Percentiles rank a stretch among this genome's conserved stretches.
These are phyloP conservation scores for Vicia sativa DNA, from an alignment of 306 rosid species.

Conservation along the genomic window DNA sequence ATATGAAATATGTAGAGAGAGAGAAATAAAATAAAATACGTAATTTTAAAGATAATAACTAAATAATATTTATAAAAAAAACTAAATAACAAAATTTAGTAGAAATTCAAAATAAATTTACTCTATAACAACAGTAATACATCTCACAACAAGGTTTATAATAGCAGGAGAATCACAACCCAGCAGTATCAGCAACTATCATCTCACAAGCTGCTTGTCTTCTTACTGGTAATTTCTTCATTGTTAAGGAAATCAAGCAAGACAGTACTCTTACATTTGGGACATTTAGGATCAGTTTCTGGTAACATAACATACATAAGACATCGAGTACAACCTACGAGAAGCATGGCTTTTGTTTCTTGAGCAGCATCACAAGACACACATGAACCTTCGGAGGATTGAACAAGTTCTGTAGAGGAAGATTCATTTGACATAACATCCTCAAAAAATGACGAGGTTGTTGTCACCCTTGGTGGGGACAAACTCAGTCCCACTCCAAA, in stretches of 20 bases:
- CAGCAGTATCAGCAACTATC: not conserved
- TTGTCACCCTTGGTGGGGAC: slow-evolving; percentile 37
- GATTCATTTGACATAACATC: not conserved
- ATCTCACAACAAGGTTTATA: not conserved
- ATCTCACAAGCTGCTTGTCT: slow-evolving; percentile 9
- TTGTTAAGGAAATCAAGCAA: slow-evolving; percentile 53
- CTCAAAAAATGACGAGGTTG: not conserved
- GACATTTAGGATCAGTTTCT: slow-evolving; percentile 55
- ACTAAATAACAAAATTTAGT: no score
- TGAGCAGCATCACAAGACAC: slow-evolving; percentile 43
- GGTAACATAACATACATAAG: slow-evolving; percentile 64
- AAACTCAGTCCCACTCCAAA: slow-evolving; percentile 47
- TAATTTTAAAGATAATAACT: no score
- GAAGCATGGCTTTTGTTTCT: slow-evolving; percentile 50
- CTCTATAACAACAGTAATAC: not conserved
- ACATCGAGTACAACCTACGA: slow-evolving; percentile 66
- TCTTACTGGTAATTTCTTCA: slow-evolving; percentile 28
- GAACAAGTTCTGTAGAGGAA: not conserved
- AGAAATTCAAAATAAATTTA: not conserved
- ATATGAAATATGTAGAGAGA: no score
- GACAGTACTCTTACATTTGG: slow-evolving; percentile 56
- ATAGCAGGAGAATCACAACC: not conserved
- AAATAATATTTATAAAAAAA: no score
- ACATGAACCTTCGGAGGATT: slow-evolving; percentile 48
- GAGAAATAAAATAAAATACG: no score